Evolutionary conservation across 768 basidiomycete genomes (phyloP), one percentile per base, ranked within the genome.

Genomic region (Clitopilus passeckerianus): DNA sequence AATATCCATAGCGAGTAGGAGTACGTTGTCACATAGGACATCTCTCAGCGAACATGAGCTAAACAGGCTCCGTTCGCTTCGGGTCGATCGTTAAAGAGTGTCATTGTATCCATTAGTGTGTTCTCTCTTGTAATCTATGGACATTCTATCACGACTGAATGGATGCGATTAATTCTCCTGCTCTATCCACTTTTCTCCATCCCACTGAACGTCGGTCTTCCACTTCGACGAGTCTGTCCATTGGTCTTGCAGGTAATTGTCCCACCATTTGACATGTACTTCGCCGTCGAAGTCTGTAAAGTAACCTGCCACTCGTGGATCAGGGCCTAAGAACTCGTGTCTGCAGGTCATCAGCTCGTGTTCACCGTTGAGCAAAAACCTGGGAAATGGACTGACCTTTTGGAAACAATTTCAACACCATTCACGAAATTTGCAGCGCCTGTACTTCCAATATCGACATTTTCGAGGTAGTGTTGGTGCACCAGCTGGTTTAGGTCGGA

Each of bases 261-360:
- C 77, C 75, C 76, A 78, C 74, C 75, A 79, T 58, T 71, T 72
- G 57, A 80, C 69, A 59, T 75, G 75, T 18, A 77, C 63, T 24
- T 77, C 74, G 8, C 77, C 77, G 27, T 66, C 64, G 1, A 64
- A 59, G 59, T 78, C 77, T 7, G 72, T 65, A 30, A 62, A 69
- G 61, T 76, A 80, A 6, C 77, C 77, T 8, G 74, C 78, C 6
- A 79, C 72, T 18, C 77, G 70, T 30, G 78, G 77, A 64, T 75
- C 76, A 2, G 77, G 76, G 1, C 78, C 77, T 9, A 80, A 66
- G 62, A 72, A 77, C 62, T 80, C 78, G 58, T 80, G 77, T 56
- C 77, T 80, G 54, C 22, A 30, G 9, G 34, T n/a, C 22, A 52
- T 22, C 23, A 54, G 22, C 15, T 8, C 22, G 20, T 10, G 18